Evolutionary conservation across 208 protist genomes (phyloP).

Genomic region (Crithidia brevicula): DNA sequence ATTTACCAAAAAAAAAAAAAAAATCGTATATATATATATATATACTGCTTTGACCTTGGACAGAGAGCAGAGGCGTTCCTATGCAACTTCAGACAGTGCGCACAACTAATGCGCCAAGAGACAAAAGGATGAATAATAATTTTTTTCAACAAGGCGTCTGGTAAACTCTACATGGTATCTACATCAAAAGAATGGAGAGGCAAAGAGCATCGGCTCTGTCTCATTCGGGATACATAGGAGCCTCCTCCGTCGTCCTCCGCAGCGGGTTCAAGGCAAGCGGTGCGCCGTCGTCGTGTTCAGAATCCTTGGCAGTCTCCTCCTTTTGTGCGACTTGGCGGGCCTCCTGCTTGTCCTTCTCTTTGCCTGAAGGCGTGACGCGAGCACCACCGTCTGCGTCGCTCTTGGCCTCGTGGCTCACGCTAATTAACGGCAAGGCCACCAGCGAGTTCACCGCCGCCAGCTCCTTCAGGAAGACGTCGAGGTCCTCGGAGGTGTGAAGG

Average conservation of each 20-base stretch:
- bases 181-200: not conserved
- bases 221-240: slow-evolving; percentile 1
- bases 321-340: not conserved
- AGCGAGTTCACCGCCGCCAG: slow-evolving; percentile 37
- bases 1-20: too few relatives aligned
- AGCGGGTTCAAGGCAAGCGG: not conserved
- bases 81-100: not conserved
- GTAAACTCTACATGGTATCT: not conserved
- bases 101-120: not conserved
- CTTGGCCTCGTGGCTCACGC: slow-evolving; percentile 8
- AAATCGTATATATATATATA: too few relatives aligned
- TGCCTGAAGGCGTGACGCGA: too few relatives aligned
- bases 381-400: too few relatives aligned
- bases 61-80: too few relatives aligned
- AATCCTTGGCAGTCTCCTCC: not conserved
- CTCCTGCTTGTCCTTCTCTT: not conserved
- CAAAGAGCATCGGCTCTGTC: not conserved
- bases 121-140: too few relatives aligned
- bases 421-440: slow-evolving; percentile 61
- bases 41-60: too few relatives aligned
- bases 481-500: slow-evolving; percentile 42
- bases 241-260: not conserved
- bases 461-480: slow-evolving; percentile 44
- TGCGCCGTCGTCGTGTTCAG: not conserved
- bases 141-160: not conserved